Evolutionary conservation across 345 rosid genomes (phyloP), one percentile per base, ranked within the genome.

Genomic region (Gossypium australe): DNA sequence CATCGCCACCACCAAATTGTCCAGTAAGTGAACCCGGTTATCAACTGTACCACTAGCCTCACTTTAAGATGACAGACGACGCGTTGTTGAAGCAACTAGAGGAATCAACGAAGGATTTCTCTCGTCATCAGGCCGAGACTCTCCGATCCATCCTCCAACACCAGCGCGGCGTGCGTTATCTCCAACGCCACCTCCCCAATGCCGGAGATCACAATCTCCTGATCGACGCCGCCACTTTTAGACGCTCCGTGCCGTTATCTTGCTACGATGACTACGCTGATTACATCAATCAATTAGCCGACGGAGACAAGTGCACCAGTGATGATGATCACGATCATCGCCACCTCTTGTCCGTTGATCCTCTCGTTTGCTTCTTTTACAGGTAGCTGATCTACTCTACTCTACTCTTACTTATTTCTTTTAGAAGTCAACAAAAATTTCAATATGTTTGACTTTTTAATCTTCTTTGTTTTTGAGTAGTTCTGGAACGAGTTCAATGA

Each of bases 81-180:
- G 87, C 78, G 61, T 64, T 86, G 29, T 78, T 79, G 43, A 64
- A 24, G 48, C 80, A 77, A 75, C 75, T 86, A 57, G 86, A 86
- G 59, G 87, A 80, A 9, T 75, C 76, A 24, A 84, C 87, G 24
- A 71, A 70, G 77, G 69, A 81, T 79, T 75, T 85, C 53, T 7
- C 11, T 18, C 76, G 25, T 59, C 82, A 78, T 79, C 88, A 85
- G 80, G 70, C 62, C 12, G 79, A 83, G 29, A 77, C 90, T 14
- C 85, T 87, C 57, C 84, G 1, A 1, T 87, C 86, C 11, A 85
- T 87, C 77, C 88, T 87, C 67, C 70, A 78, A 45, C 85, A 74
- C 75, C 84, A 83, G 74, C 57, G 64, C 71, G 75, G 74, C 24
- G 82, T 75, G 3, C 56, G 68, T 55, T 86, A 86, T 48, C 89